A percentile compares a stretch with the other conserved stretches of the same genome.
Conservation (phyloP, 371 early-diverging fungal species). For the Mortierella sp. region DNA sequence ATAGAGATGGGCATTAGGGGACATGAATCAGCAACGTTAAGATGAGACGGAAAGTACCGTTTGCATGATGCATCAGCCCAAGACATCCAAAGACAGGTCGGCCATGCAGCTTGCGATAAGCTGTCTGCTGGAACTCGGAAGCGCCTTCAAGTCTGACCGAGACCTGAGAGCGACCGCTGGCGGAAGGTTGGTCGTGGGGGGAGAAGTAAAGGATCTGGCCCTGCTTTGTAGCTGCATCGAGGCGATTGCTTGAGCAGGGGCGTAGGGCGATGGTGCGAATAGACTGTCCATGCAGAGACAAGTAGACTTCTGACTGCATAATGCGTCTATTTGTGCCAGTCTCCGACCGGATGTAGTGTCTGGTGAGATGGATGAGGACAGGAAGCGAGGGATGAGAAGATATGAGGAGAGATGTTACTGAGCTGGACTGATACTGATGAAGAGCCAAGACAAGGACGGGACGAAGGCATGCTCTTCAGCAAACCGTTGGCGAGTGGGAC, state of each 20-base stretch:
- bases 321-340: no score
- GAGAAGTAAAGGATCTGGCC: constrained; percentile 35
- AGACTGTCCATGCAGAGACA: constrained; percentile 25
- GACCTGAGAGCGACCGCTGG: constrained; percentile 47
- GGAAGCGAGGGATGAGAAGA: no score
- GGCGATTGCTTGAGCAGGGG: constrained; percentile 22
- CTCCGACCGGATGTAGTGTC: no score
- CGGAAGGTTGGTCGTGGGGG: constrained; percentile 21
- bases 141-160: constrained; percentile 60
- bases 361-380: no score
- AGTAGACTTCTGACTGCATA: constrained; percentile 52
- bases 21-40: no score
- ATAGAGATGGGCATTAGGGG: no score
- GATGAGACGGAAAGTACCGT: constrained; percentile 70
- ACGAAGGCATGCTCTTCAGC: no score
- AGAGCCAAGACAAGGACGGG: no score
- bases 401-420: no score
- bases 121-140: constrained; percentile 60
- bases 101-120: constrained; percentile 62
- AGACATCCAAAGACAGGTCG: constrained; percentile 79
- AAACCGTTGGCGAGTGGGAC: no score
- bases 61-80: constrained; percentile 71
- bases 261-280: constrained; percentile 33
- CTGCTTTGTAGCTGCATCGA: constrained; percentile 15
- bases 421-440: no score